phyloP scores from a whole-genome alignment of 2,329 filamentous ascomycete species.

The Aspergillus ustus region DNA sequence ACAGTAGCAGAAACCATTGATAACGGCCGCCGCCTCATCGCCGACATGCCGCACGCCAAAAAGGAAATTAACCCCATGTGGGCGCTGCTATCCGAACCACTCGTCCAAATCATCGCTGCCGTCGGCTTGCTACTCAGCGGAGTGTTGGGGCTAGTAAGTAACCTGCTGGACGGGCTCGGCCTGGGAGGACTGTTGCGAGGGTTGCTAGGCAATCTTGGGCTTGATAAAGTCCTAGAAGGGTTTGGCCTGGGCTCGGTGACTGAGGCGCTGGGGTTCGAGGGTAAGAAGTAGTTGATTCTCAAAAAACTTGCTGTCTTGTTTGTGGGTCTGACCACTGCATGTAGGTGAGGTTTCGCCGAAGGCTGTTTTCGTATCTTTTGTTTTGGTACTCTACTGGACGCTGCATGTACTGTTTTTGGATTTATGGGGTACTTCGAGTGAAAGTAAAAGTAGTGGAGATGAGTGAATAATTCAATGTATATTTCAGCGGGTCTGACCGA shows the following conservation, averaged over 20 bases:
- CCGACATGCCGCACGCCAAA: slow-evolving; percentile 91
- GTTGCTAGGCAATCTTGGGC: slow-evolving; percentile 73
- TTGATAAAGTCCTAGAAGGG: slow-evolving; percentile 56
- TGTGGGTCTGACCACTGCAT: not conserved
- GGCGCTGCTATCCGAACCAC: slow-evolving; percentile 72
- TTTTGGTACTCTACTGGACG: not conserved
- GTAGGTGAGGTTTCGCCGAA: not conserved
- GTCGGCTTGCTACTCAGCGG: slow-evolving; percentile 82
- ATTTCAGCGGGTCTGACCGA: too few species aligned
- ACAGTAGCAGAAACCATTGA: slow-evolving; percentile 83
- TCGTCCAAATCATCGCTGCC: slow-evolving; percentile 90
- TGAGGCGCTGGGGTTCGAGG: slow-evolving; percentile 43
- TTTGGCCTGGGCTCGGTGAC: slow-evolving; percentile 57
- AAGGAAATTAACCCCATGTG: slow-evolving; percentile 91
- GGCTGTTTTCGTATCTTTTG: not conserved
- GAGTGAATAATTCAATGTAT: too few species aligned
- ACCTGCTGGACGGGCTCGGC: slow-evolving; percentile 77
- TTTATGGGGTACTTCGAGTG: not conserved
- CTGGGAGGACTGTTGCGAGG: slow-evolving; percentile 80
- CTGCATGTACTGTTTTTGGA: not conserved
- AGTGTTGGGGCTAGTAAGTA: slow-evolving; percentile 82
- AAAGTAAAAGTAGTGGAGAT: too few species aligned
- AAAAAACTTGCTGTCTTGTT: not conserved
- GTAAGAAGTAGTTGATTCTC: slow-evolving; percentile 51
- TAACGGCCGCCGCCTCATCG: slow-evolving; percentile 82